Conservation (phyloP, 1,139 yeast species). For the Candida sp. region DNA sequence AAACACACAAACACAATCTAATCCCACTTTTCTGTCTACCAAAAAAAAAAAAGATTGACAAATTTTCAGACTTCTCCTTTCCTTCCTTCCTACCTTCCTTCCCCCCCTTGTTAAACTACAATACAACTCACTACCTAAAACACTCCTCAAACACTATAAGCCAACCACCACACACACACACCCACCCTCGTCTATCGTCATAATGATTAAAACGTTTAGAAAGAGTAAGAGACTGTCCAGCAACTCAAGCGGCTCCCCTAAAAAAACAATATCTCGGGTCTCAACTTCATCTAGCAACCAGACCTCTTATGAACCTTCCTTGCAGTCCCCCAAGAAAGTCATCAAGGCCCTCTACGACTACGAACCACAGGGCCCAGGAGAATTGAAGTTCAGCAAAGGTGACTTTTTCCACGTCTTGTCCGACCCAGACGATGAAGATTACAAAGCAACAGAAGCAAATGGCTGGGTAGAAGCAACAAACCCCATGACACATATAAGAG, state of each 20-base stretch:
- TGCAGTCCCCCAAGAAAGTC: conserved; percentile 73
- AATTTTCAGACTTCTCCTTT: not conserved
- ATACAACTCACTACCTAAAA: not conserved
- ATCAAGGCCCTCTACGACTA: conserved; percentile 85
- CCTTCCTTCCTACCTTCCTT: not conserved
- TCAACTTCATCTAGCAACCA: conserved; percentile 21
- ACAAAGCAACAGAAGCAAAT: conserved; percentile 33
- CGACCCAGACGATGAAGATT: conserved; percentile 48
- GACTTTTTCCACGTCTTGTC: conserved; percentile 87
- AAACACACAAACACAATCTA: too few relatives aligned
- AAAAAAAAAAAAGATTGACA: not conserved
- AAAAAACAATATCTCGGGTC: conserved; percentile 39
- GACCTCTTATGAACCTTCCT: conserved; percentile 16
- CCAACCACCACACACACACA: too few relatives aligned
- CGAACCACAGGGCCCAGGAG: conserved; percentile 82
- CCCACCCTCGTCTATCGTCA: not conserved
- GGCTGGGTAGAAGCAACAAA: conserved; percentile 93
- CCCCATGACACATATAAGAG: conserved; percentile 77
- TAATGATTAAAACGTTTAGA: conserved; percentile 49
- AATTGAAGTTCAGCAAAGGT: conserved; percentile 76
- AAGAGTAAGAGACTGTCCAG: conserved; percentile 46
- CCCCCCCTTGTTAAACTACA: not conserved
- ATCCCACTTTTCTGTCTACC: too few relatives aligned
- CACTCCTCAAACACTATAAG: too few relatives aligned
- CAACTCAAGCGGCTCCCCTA: conserved; percentile 35